Conservation (phyloP, 2,329 filamentous ascomycete genomes). For the Botrytis cinerea region DNA sequence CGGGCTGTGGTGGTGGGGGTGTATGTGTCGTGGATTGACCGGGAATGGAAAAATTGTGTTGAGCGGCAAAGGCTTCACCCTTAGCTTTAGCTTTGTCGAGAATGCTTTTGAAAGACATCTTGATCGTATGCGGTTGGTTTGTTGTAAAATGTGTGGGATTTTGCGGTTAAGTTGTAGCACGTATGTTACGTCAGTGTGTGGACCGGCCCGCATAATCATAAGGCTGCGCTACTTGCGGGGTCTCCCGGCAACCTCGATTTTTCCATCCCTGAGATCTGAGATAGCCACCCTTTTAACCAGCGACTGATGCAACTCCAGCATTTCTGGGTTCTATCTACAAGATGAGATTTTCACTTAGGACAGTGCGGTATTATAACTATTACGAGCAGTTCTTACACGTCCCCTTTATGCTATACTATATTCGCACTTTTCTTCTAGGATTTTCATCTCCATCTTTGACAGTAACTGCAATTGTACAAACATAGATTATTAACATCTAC, state of each 20-base stretch:
- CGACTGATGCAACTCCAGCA: not conserved
- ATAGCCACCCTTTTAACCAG: not conserved
- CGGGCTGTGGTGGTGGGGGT: conserved; percentile 14
- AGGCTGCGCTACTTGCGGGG: not conserved
- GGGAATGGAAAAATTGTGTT: conserved; percentile 26
- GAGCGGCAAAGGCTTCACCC: conserved; percentile 30
- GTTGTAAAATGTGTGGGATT: not conserved
- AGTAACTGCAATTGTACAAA: not conserved
- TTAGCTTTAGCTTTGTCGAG: conserved; percentile 35
- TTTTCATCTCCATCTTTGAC: not conserved
- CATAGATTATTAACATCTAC: not conserved
- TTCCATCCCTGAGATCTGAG: not conserved
- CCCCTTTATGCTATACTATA: not conserved
- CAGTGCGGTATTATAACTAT: not conserved
- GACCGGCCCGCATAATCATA: not conserved
- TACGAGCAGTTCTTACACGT: not conserved
- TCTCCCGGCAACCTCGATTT: not conserved
- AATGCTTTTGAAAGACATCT: conserved; percentile 33
- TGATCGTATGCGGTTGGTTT: not conserved
- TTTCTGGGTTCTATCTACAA: not conserved
- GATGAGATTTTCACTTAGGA: not conserved
- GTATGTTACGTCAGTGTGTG: not conserved
- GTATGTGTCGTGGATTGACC: conserved; percentile 18
- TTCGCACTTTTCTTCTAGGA: not conserved
- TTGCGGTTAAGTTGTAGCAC: not conserved